Evolutionary conservation across 805 yeast genomes (phyloP).

Genomic region (Cyberlindnera misumaiensis): DNA sequence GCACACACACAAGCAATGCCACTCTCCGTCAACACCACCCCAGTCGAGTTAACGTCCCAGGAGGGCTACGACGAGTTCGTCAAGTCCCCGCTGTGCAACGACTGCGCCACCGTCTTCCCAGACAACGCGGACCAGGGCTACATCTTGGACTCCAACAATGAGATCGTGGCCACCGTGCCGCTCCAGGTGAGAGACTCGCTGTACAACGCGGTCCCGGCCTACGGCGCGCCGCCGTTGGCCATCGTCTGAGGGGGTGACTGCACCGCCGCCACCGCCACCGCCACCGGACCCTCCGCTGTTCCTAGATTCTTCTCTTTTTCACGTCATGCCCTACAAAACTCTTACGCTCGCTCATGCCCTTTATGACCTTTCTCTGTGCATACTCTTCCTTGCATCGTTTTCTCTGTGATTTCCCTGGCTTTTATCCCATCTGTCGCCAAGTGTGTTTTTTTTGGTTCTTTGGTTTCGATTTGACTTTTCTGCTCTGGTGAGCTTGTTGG

Average conservation of each 20-base stretch:
- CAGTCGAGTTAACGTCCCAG: slow-evolving; percentile 33
- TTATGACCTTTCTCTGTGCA: not conserved
- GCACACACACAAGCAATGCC: slow-evolving; percentile 1
- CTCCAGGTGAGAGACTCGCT: slow-evolving; percentile 31
- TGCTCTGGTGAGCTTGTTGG: too few relatives aligned
- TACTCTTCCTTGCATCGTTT: not conserved
- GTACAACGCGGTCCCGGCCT: slow-evolving; percentile 11
- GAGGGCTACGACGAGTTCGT: slow-evolving; percentile 35
- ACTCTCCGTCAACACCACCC: slow-evolving; percentile 23
- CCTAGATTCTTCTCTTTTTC: not conserved
- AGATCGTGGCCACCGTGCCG: slow-evolving; percentile 32
- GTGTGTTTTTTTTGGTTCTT: not conserved
- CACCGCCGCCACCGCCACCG: too few relatives aligned
- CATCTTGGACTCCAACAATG: slow-evolving; percentile 26
- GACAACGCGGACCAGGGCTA: slow-evolving; percentile 31
- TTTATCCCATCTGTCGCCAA: not conserved
- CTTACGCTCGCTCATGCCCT: slow-evolving; percentile 1
- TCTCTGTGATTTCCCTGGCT: not conserved
- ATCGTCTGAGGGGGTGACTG: too few relatives aligned
- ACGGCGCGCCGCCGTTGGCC: slow-evolving; percentile 4
- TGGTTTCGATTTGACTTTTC: too few relatives aligned
- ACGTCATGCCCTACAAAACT: not conserved
- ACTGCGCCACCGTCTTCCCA: slow-evolving; percentile 29
- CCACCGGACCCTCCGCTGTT: not conserved
- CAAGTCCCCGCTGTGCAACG: slow-evolving; percentile 25